These are phyloP conservation scores for Neonectria magnoliae DNA, from an alignment of 2,329 filamentous ascomycete species.

Conservation along the genomic window DNA sequence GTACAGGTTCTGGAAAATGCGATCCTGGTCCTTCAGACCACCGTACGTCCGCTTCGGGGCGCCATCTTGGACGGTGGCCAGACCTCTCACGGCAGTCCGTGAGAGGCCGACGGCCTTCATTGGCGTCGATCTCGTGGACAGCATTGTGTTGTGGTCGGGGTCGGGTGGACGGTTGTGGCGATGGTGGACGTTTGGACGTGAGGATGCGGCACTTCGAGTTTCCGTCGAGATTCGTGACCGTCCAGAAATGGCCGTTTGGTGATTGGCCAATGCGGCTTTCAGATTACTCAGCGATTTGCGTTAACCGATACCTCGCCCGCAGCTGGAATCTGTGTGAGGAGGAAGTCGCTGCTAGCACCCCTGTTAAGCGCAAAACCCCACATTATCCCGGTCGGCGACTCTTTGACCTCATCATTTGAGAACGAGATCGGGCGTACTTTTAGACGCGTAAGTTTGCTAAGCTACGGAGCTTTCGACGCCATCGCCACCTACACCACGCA, in stretches of 20 bases:
- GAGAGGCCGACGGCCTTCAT: constrained; percentile 53
- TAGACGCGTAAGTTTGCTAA: constrained; percentile 24
- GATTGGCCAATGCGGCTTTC: constrained; percentile 54
- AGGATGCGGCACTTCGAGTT: constrained; percentile 52
- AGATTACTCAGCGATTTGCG: constrained; percentile 43
- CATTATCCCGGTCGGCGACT: constrained; percentile 24
- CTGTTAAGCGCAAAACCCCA: constrained; percentile 27
- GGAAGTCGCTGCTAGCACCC: constrained; percentile 33
- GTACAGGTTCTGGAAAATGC: constrained; percentile 99
- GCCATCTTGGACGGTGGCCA: constrained; percentile 84
- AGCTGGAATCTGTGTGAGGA: background rate
- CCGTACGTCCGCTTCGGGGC: constrained; percentile 79
- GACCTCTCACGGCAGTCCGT: constrained; percentile 67
- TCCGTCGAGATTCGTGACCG: constrained; percentile 47
- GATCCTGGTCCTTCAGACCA: constrained; percentile 93
- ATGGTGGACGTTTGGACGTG: constrained; percentile 42
- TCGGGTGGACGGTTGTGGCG: constrained; percentile 45
- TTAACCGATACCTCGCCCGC: constrained; percentile 43
- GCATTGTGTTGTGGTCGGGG: constrained; percentile 52
- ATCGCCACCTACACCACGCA: constrained; percentile 5
- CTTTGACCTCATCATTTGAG: constrained; percentile 42
- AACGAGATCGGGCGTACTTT: constrained; percentile 4
- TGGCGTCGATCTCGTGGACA: constrained; percentile 56
- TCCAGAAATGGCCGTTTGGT: constrained; percentile 50
- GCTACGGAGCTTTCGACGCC: background rate